Percentiles rank a stretch among this genome's conserved stretches.
phyloP scores from a whole-genome alignment of 2,329 filamentous ascomycete genomes.

The Pseudodiploospora longispora region DNA sequence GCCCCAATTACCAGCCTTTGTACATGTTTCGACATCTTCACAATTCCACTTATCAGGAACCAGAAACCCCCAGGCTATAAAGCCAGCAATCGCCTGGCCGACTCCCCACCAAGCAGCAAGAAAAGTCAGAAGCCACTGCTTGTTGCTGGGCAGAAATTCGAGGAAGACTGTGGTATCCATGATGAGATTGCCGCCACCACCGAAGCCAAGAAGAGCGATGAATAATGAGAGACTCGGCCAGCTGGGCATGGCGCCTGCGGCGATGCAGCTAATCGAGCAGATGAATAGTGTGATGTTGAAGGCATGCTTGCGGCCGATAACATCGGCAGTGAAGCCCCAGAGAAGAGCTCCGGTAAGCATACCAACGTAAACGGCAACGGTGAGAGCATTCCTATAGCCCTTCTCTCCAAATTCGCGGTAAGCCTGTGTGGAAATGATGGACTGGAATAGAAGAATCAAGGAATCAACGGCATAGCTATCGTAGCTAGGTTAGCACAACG shows the following conservation, averaged over 20 bases:
- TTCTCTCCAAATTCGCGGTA: constrained; percentile 49
- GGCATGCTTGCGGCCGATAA: constrained; percentile 59
- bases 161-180: constrained; percentile 45
- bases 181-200: constrained; percentile 43
- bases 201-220: constrained; percentile 54
- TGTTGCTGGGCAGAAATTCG: constrained; percentile 39
- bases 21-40: constrained; percentile 35
- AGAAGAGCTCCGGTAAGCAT: constrained; percentile 52
- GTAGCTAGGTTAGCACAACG: constrained; percentile 1
- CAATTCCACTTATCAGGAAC: constrained; percentile 42
- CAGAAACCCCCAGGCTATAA: constrained; percentile 37
- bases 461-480: constrained; percentile 39
- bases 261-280: constrained; percentile 46
- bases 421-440: constrained; percentile 51
- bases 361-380: constrained; percentile 52
- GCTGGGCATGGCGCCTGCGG: constrained; percentile 58
- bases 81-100: constrained; percentile 38
- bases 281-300: constrained; percentile 62
- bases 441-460: constrained; percentile 46
- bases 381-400: constrained; percentile 49
- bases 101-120: constrained; percentile 44
- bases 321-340: constrained; percentile 60
- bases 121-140: constrained; percentile 39
- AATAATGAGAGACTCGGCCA: constrained; percentile 60
- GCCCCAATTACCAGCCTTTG: constrained; percentile 36